phyloP scores from a whole-genome alignment of 179 eudicot species.

The Dionaea muscipula region DNA sequence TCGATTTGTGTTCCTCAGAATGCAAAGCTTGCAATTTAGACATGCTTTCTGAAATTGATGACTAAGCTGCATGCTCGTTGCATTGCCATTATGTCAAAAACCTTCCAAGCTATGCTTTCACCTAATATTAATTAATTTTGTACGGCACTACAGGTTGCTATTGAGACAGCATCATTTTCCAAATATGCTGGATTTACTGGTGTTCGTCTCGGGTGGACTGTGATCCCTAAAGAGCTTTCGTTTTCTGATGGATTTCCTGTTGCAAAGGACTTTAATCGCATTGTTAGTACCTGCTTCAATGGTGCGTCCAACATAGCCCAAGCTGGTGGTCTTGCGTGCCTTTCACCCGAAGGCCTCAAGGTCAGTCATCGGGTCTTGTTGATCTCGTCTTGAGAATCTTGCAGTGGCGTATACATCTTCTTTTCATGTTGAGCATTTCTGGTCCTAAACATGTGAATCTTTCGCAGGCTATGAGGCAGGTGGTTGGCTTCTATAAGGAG shows the following conservation, averaged over 20 bases:
- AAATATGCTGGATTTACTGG: conserved; percentile 87
- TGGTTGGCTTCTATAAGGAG: conserved; percentile 83
- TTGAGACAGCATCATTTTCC: conserved; percentile 81
- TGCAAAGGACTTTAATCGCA: conserved; percentile 47
- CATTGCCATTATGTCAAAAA: too few relatives aligned
- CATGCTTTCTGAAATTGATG: too few relatives aligned
- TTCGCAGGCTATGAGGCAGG: conserved; percentile 78
- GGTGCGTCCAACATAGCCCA: conserved; percentile 70
- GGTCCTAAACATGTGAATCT: too few relatives aligned
- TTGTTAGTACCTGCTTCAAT: conserved; percentile 53
- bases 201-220: conserved; percentile 95
- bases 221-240: conserved; percentile 55
- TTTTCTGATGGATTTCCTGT: conserved; percentile 58
- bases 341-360: conserved; percentile 52
- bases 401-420: neutral
- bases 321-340: conserved; percentile 78
- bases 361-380: conserved; percentile 21
- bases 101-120: neutral
- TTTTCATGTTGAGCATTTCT: too few relatives aligned
- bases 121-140: neutral
- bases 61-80: too few relatives aligned
- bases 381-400: neutral
- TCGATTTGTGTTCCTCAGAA: too few relatives aligned
- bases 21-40: too few relatives aligned
- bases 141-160: conserved; percentile 45